phyloP scores from a whole-genome alignment of 495 filamentous ascomycete species.

The Chaetomium cochliodes region DNA sequence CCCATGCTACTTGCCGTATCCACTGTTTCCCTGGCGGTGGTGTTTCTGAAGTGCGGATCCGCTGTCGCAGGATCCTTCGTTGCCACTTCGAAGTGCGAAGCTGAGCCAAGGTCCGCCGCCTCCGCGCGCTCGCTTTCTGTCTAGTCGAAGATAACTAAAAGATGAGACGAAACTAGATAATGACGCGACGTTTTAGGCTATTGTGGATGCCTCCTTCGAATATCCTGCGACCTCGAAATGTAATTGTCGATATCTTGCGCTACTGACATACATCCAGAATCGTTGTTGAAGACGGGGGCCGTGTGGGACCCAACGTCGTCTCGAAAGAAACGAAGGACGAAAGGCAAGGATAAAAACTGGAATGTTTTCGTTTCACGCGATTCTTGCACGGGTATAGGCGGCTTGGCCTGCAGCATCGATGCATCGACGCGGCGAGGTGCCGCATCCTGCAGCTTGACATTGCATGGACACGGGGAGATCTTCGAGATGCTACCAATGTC shows the following conservation, averaged over 20 bases:
- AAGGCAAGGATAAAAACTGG: slow-evolving; percentile 2
- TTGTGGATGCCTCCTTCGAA: too few relatives aligned
- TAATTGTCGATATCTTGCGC: background rate
- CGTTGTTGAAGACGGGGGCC: background rate
- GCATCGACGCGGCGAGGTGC: slow-evolving; percentile 3
- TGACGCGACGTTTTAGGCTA: too few relatives aligned
- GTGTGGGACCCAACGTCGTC: background rate
- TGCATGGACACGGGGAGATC: slow-evolving; percentile 4
- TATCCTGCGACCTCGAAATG: too few relatives aligned
- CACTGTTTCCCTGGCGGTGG: slow-evolving; percentile 1
- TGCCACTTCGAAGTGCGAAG: background rate
- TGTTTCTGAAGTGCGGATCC: slow-evolving; percentile 17
- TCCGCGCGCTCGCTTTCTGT: background rate
- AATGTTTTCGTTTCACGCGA: background rate
- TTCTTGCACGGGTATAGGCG: background rate
- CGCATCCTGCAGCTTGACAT: background rate
- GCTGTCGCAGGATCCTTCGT: slow-evolving; percentile 9
- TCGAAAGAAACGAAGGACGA: background rate
- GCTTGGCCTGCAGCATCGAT: slow-evolving; percentile 11
- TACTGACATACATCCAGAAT: background rate
- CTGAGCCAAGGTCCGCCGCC: background rate
- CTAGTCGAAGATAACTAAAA: background rate
- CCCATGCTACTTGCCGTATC: background rate
- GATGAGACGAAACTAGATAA: too few relatives aligned
- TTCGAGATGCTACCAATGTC: background rate